phyloP scores from a whole-genome alignment of 148 eudicot species.

The Suaeda aralocaspica region DNA sequence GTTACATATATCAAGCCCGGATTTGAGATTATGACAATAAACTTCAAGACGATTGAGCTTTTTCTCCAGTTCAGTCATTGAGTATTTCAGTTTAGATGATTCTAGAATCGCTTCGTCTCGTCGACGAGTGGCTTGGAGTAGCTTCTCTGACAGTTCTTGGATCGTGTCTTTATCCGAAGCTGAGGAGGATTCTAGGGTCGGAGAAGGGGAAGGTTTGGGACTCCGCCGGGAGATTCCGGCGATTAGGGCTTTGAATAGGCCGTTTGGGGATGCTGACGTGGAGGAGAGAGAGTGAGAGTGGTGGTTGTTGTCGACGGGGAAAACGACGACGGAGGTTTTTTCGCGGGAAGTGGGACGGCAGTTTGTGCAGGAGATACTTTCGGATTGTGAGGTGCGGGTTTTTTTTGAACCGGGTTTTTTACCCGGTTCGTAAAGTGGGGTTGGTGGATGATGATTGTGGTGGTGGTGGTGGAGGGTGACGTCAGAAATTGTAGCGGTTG shows the following conservation, averaged over 20 bases:
- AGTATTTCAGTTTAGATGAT: conserved; percentile 59
- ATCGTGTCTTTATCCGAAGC: conserved; percentile 40
- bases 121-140: conserved; percentile 52
- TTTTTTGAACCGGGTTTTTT: conserved; percentile 20
- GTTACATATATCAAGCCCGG: conserved; percentile 52
- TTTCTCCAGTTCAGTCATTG: conserved; percentile 76
- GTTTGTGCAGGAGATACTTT: conserved; percentile 55
- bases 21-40: conserved; percentile 62
- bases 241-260: conserved; percentile 55
- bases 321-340: conserved; percentile 44
- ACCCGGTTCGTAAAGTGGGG: conserved; percentile 45
- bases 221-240: conserved; percentile 47
- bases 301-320: conserved; percentile 45
- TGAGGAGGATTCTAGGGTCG: conserved; percentile 19
- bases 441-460: conserved; percentile 20
- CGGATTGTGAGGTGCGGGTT: neutral
- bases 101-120: conserved; percentile 80
- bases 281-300: conserved; percentile 20
- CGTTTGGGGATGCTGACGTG: conserved; percentile 43
- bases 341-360: conserved; percentile 77
- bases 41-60: conserved; percentile 70
- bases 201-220: conserved; percentile 38
- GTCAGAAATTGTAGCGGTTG: conserved; percentile 5
- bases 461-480: neutral
- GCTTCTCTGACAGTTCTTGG: conserved; percentile 68